These are phyloP conservation scores for Penicillium sp. DNA, from an alignment of 2,329 filamentous ascomycete species.

Conservation along the genomic window DNA sequence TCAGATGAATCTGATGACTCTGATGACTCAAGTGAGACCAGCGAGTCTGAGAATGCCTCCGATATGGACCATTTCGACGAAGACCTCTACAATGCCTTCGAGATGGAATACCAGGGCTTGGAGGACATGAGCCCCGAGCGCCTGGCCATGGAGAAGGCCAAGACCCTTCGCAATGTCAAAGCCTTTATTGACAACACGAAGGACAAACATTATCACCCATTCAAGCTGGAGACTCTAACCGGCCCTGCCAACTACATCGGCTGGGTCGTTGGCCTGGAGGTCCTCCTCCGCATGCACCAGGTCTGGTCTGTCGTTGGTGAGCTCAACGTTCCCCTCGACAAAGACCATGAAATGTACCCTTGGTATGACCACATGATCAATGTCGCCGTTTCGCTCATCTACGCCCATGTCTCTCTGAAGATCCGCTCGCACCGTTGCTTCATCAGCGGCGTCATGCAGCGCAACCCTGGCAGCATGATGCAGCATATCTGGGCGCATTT, in stretches of 20 bases:
- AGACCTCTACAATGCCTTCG: background rate
- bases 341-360: slow-evolving; percentile 6
- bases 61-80: background rate
- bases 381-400: slow-evolving; percentile 13
- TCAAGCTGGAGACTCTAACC: slow-evolving; percentile 8
- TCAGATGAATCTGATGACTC: background rate
- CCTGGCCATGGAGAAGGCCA: background rate
- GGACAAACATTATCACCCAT: slow-evolving; percentile 14
- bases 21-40: background rate
- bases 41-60: background rate
- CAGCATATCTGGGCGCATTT: slow-evolving; percentile 12
- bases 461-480: slow-evolving; percentile 7
- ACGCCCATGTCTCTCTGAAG: slow-evolving; percentile 9
- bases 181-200: slow-evolving; percentile 14
- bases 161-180: slow-evolving; percentile 7
- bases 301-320: slow-evolving; percentile 11
- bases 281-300: slow-evolving; percentile 18
- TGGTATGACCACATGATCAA: slow-evolving; percentile 21
- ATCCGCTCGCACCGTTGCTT: slow-evolving; percentile 11
- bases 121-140: background rate
- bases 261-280: slow-evolving; percentile 15
- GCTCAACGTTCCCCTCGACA: background rate
- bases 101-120: background rate
- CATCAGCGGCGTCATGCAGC: background rate
- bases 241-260: slow-evolving; percentile 1